Evolutionary conservation across 495 filamentous ascomycete species (phyloP).

Genomic region (Amorphotheca resinae): DNA sequence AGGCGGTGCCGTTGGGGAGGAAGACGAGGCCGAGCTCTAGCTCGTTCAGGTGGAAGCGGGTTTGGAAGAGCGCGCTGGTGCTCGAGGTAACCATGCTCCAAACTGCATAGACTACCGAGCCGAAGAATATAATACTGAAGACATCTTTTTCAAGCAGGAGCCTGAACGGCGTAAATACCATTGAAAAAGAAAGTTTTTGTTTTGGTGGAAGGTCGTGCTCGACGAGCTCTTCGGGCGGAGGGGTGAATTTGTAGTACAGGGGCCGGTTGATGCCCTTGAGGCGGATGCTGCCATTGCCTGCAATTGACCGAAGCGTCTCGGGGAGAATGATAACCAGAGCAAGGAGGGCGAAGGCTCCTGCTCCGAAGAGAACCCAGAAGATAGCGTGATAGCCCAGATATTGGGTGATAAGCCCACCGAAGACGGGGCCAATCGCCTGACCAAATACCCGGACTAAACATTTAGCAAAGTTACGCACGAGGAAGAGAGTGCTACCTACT

Average conservation of each 20-base stretch:
- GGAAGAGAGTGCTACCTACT: slow-evolving; percentile 27
- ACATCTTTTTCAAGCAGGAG: slow-evolving; percentile 11
- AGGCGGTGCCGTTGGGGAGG: slow-evolving; percentile 49
- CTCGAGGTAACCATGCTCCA: slow-evolving; percentile 46
- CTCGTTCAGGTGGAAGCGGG: slow-evolving; percentile 47
- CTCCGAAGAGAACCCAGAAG: slow-evolving; percentile 44
- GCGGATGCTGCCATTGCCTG: slow-evolving; percentile 37
- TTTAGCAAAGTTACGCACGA: slow-evolving; percentile 7
- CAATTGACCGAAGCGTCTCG: slow-evolving; percentile 41
- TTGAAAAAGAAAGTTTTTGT: slow-evolving; percentile 6
- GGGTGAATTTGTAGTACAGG: slow-evolving; percentile 4
- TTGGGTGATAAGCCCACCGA: slow-evolving; percentile 39
- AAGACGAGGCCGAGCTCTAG: slow-evolving; percentile 50
- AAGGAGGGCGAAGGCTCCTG: slow-evolving; percentile 30
- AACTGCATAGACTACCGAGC: slow-evolving; percentile 37
- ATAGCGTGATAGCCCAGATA: slow-evolving; percentile 41
- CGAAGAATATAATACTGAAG: slow-evolving; percentile 32
- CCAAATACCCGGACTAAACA: slow-evolving; percentile 11
- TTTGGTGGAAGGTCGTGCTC: background rate
- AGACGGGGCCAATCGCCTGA: slow-evolving; percentile 30
- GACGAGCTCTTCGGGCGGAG: background rate
- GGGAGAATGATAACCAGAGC: slow-evolving; percentile 33
- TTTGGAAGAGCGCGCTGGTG: slow-evolving; percentile 41
- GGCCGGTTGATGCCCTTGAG: slow-evolving; percentile 9
- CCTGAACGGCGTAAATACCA: slow-evolving; percentile 1